These are phyloP conservation scores for Triticum aestivum DNA, from an alignment of 176 grass and related monocot genomes.

Conservation along the genomic window DNA sequence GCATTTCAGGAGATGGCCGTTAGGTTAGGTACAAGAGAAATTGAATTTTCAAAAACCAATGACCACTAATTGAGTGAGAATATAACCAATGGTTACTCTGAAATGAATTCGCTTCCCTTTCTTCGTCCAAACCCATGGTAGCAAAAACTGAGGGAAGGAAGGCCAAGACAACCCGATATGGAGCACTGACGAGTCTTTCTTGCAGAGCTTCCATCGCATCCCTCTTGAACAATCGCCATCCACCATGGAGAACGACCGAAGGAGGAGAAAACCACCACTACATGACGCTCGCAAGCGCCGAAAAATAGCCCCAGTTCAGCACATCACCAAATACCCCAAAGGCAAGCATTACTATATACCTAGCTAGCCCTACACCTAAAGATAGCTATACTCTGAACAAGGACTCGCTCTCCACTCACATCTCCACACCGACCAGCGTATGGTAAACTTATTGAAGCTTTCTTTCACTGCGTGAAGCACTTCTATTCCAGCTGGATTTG, in stretches of 20 bases:
- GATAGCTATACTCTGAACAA: neutral
- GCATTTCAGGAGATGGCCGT: too few species aligned
- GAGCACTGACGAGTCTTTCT: rapidly evolving
- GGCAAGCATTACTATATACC: neutral
- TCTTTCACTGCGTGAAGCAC: too few species aligned
- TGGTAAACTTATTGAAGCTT: too few species aligned
- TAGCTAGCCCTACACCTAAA: neutral
- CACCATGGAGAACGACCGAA: neutral
- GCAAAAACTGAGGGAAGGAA: neutral
- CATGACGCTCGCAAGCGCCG: neutral
- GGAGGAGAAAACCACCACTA: neutral
- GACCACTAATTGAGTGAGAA: neutral
- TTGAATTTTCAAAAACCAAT: neutral
- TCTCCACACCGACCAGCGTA: neutral
- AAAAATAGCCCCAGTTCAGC: neutral
- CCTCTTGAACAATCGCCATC: neutral
- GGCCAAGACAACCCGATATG: neutral
- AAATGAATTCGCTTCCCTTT: neutral
- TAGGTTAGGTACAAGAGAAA: too few species aligned
- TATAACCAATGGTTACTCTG: neutral
- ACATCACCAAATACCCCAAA: neutral
- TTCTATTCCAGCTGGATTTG: too few species aligned
- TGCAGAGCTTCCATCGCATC: neutral
- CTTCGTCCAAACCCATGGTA: neutral
- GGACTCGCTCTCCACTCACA: neutral